Evolutionary conservation across 441 rosid genomes (phyloP).

Genomic region (Cnidoscolus chayamansa): DNA sequence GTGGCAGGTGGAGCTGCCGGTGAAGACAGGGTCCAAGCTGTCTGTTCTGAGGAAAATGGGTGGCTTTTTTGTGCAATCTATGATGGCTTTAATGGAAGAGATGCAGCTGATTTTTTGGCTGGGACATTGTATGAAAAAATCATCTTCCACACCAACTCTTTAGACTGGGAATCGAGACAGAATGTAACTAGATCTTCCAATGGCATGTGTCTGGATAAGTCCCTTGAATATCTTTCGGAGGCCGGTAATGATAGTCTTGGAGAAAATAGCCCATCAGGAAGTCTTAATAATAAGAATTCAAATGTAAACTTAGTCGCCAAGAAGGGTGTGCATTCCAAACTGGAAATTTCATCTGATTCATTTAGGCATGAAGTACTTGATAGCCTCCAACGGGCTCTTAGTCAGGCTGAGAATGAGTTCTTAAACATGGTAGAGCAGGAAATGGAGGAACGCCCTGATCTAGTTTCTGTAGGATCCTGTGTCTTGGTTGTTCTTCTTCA

Average conservation of each 20-base stretch:
- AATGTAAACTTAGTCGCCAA: constrained; percentile 13
- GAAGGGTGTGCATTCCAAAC: constrained; percentile 14
- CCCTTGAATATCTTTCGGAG: constrained; percentile 29
- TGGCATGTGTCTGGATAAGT: constrained; percentile 27
- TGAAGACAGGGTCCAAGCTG: constrained; percentile 95
- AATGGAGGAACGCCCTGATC: constrained; percentile 92
- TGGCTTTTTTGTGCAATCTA: constrained; percentile 88
- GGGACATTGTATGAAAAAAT: constrained; percentile 83
- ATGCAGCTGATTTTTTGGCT: constrained; percentile 96
- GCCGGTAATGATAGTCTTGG: constrained; percentile 13
- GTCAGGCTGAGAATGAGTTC: constrained; percentile 81
- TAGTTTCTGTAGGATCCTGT: constrained; percentile 91
- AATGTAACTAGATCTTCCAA: constrained; percentile 26
- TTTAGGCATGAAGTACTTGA: constrained; percentile 65
- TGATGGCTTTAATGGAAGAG: constrained; percentile 94
- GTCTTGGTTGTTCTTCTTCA: constrained; percentile 77
- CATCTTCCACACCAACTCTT: constrained; percentile 45
- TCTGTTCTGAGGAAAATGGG: constrained; percentile 92
- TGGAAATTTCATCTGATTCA: constrained; percentile 36
- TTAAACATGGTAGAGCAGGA: constrained; percentile 91
- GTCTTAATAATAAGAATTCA: constrained; percentile 16
- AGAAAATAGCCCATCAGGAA: constrained; percentile 12
- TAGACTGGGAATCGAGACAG: constrained; percentile 50
- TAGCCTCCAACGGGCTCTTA: constrained; percentile 66
- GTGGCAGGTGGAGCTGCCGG: constrained; percentile 99